phyloP scores from a whole-genome alignment of 2,329 filamentous ascomycete genomes.

The Xylaria hypoxylon region DNA sequence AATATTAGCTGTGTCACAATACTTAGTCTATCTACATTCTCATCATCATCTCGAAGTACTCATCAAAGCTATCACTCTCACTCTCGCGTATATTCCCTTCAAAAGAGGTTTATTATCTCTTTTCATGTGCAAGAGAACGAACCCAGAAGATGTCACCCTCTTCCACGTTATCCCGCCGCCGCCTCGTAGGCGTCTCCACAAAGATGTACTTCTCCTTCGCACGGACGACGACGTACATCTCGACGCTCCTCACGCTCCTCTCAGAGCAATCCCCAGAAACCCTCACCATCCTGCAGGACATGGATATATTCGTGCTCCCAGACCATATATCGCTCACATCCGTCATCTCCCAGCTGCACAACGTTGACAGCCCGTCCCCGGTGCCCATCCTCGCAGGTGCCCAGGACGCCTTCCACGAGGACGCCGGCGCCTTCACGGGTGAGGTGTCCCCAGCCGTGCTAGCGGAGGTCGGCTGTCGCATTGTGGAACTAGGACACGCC shows the following conservation, averaged over 20 bases:
- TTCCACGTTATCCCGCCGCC: slow-evolving; percentile 56
- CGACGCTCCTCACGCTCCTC: slow-evolving; percentile 60
- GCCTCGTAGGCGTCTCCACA: slow-evolving; percentile 77
- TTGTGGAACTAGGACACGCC: slow-evolving; percentile 85
- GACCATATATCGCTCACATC: slow-evolving; percentile 77
- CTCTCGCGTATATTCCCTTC: background rate
- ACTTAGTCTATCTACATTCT: background rate
- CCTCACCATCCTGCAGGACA: slow-evolving; percentile 40
- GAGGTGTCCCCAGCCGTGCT: slow-evolving; percentile 79
- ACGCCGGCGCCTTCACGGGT: slow-evolving; percentile 80
- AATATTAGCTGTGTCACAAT: background rate
- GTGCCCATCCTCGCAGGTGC: slow-evolving; percentile 75
- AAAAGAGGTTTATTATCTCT: background rate
- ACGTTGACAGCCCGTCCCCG: slow-evolving; percentile 55
- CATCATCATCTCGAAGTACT: background rate
- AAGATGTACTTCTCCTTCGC: slow-evolving; percentile 84
- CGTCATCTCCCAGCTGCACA: slow-evolving; percentile 61
- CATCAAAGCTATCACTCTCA: background rate
- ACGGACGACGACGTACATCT: slow-evolving; percentile 69
- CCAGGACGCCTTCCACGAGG: slow-evolving; percentile 79
- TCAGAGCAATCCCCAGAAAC: slow-evolving; percentile 53
- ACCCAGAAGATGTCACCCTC: slow-evolving; percentile 21
- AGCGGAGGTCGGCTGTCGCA: slow-evolving; percentile 72
- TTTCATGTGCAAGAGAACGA: background rate
- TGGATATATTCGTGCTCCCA: slow-evolving; percentile 76